Percentiles rank a stretch among this genome's conserved stretches.
phyloP scores from a whole-genome alignment of 176 grass and related monocot species.

The Tillandsia leiboldiana region DNA sequence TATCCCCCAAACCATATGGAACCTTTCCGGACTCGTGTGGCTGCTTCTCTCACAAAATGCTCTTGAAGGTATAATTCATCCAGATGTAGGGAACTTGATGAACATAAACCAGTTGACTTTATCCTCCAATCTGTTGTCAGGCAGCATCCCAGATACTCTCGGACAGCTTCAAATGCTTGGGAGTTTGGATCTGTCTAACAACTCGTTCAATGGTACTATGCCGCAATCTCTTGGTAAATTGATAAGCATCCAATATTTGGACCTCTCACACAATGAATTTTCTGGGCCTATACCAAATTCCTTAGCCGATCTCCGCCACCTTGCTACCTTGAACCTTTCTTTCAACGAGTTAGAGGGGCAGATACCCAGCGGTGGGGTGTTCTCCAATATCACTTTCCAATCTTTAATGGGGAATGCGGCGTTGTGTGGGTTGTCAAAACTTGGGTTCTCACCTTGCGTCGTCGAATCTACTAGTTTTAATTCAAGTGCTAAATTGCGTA shows the following conservation, averaged over 20 bases:
- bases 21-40: neutral
- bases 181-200: neutral
- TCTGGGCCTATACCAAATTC: slow-evolving; percentile 20
- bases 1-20: slow-evolving; percentile 14
- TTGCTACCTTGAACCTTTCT: slow-evolving; percentile 19
- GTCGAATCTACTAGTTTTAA: slow-evolving; percentile 7
- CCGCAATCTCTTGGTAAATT: slow-evolving; percentile 18
- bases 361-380: slow-evolving; percentile 12
- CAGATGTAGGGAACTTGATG: slow-evolving; percentile 11
- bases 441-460: slow-evolving; percentile 4
- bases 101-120: slow-evolving; percentile 13
- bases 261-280: slow-evolving; percentile 17
- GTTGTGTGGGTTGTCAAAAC: slow-evolving; percentile 7
- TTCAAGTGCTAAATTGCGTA: neutral
- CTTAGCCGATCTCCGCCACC: slow-evolving; percentile 11
- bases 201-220: slow-evolving; percentile 16
- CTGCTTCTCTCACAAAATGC: slow-evolving; percentile 10
- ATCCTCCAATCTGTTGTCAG: slow-evolving; percentile 4
- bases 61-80: slow-evolving; percentile 14
- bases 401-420: slow-evolving; percentile 12
- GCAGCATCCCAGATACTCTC: slow-evolving; percentile 16
- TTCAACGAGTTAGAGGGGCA: slow-evolving; percentile 19
- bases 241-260: slow-evolving; percentile 14
- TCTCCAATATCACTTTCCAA: slow-evolving; percentile 17
- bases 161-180: slow-evolving; percentile 14